Percentiles rank a stretch among this genome's conserved stretches.
These are phyloP conservation scores for Claviceps humidiphila DNA, from an alignment of 2,329 filamentous ascomycete species.

Conservation along the genomic window DNA sequence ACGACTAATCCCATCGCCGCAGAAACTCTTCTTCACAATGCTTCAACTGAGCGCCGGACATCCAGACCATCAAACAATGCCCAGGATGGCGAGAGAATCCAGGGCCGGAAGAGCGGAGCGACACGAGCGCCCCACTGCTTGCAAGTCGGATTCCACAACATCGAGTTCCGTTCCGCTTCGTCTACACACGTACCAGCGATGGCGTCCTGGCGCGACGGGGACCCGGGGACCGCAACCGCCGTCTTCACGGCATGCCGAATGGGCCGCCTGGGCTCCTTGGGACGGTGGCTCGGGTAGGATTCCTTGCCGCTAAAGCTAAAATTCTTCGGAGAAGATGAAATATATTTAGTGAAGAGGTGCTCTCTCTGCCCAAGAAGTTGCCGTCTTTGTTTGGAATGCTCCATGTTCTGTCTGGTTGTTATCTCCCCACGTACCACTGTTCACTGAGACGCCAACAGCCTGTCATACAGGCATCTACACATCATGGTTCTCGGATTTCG, in stretches of 20 bases:
- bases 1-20: too few relatives aligned
- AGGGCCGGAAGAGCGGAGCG: too few relatives aligned
- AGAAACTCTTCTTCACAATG: too few relatives aligned
- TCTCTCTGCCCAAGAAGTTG: background rate
- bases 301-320: background rate
- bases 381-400: background rate
- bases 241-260: background rate
- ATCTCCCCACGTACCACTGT: background rate
- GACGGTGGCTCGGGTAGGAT: background rate
- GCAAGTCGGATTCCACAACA: too few relatives aligned
- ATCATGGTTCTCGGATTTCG: background rate
- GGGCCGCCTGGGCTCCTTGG: background rate
- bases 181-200: too few relatives aligned
- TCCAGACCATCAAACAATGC: too few relatives aligned
- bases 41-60: too few relatives aligned
- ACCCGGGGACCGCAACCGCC: background rate
- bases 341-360: background rate
- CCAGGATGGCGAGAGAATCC: too few relatives aligned
- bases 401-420: background rate
- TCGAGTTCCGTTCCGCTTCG: too few relatives aligned
- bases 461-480: background rate
- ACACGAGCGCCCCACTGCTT: too few relatives aligned
- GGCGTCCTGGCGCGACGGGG: background rate
- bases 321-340: background rate
- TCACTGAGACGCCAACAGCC: background rate